Percentiles rank a stretch among this genome's conserved stretches.
Evolutionary conservation across 1,284 basidiomycete genomes (phyloP).

Genomic region (Calocybe gambosa): DNA sequence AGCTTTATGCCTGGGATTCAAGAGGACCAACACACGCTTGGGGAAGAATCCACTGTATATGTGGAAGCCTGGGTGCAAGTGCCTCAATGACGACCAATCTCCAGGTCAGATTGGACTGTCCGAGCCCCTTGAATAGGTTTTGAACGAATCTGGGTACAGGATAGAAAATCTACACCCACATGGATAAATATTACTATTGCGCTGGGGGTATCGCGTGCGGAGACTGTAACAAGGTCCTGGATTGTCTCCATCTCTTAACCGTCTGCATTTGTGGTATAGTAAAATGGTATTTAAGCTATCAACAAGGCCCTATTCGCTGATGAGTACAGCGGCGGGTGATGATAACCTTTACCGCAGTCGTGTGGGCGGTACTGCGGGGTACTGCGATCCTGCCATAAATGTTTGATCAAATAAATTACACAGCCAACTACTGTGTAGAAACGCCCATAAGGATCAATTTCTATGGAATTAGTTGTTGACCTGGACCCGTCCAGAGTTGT

Average conservation of each 20-base stretch:
- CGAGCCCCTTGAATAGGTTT: constrained; percentile 28
- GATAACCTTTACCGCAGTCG: background rate
- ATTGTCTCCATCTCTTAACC: constrained; percentile 7
- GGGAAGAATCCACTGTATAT: constrained; percentile 37
- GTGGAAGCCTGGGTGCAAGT: constrained; percentile 30
- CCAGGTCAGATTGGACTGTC: constrained; percentile 33
- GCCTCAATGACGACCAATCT: constrained; percentile 24
- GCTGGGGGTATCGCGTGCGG: constrained; percentile 11
- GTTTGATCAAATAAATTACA: background rate
- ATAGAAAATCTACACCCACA: constrained; percentile 7
- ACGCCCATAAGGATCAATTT: background rate
- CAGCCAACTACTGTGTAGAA: background rate
- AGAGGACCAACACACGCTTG: constrained; percentile 31
- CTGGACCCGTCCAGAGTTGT: no score
- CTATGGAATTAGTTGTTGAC: no score
- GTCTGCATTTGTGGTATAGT: background rate
- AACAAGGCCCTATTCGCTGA: background rate
- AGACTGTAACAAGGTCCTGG: constrained; percentile 10
- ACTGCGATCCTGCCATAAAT: constrained; percentile 7
- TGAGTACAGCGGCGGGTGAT: constrained; percentile 6
- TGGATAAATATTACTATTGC: constrained; percentile 18
- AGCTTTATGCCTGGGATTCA: background rate
- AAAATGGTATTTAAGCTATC: background rate
- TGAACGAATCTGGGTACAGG: background rate
- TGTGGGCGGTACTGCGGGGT: constrained; percentile 10